A percentile compares a stretch with the other conserved stretches of the same genome.
These are phyloP conservation scores for Claviceps maximensis DNA, from an alignment of 2,329 filamentous ascomycete genomes.

Conservation along the genomic window DNA sequence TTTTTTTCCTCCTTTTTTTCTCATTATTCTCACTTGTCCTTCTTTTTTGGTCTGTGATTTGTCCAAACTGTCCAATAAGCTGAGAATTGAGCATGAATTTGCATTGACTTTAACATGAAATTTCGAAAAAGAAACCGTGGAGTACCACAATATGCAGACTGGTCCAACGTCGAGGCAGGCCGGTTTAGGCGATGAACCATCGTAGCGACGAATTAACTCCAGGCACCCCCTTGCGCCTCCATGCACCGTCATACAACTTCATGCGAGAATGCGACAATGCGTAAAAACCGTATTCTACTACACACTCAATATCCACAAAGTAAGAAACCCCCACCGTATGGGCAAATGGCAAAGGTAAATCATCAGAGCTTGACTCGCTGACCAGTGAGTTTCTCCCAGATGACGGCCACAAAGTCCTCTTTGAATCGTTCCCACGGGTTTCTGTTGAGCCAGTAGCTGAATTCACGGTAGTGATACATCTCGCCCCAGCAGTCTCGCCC, in stretches of 20 bases:
- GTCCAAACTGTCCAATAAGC: not conserved
- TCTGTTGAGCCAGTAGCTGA: conserved; percentile 82
- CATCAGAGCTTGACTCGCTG: conserved; percentile 41
- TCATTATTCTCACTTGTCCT: not conserved
- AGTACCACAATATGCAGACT: not conserved
- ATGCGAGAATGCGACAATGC: not conserved
- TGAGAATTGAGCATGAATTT: conserved; percentile 1
- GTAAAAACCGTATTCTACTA: not conserved
- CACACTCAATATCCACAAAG: no score
- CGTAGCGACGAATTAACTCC: not conserved
- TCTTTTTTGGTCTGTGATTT: not conserved
- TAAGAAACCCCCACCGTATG: no score
- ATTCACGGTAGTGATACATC: conserved; percentile 88
- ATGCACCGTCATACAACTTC: not conserved
- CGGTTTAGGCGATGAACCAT: not conserved
- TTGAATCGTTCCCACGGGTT: conserved; percentile 67
- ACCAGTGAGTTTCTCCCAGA: conserved; percentile 52
- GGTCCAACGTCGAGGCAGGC: not conserved
- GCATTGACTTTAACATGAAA: not conserved
- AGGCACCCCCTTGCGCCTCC: not conserved
- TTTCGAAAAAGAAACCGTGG: not conserved
- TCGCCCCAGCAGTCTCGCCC: conserved; percentile 95
- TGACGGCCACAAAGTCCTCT: conserved; percentile 47
- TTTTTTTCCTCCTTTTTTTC: not conserved
- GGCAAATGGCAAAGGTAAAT: no score